These are phyloP conservation scores for Dorcoceras hygrometricum DNA, from an alignment of 257 asterid genomes.

Conservation along the genomic window DNA sequence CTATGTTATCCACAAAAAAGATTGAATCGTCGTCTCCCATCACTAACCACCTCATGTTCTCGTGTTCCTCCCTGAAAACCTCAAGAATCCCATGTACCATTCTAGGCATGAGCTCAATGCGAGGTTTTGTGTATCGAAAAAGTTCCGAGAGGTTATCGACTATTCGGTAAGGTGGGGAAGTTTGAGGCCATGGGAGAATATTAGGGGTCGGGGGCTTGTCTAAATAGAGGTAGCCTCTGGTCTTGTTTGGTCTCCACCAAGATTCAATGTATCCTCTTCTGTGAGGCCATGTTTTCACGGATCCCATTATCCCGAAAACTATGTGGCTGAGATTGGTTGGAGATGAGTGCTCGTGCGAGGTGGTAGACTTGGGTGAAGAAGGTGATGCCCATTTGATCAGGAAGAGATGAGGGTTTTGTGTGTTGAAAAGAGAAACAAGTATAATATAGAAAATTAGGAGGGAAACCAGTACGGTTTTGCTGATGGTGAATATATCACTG, in stretches of 20 bases:
- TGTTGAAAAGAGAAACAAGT: neutral
- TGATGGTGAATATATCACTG: neutral
- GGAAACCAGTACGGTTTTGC: neutral
- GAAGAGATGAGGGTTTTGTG: neutral
- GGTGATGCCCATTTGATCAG: neutral
- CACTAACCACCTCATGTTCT: slow-evolving; percentile 24
- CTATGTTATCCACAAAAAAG: slow-evolving; percentile 24
- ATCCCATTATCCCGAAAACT: neutral
- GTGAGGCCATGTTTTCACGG: neutral
- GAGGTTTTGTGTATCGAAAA: neutral
- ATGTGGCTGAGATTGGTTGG: neutral
- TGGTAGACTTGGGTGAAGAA: neutral
- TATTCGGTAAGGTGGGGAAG: neutral
- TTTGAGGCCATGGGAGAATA: neutral
- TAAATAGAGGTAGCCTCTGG: neutral
- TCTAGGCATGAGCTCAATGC: neutral
- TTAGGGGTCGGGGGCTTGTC: neutral
- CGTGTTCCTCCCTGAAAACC: neutral
- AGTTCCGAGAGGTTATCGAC: neutral
- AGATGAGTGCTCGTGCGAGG: neutral
- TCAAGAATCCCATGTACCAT: neutral
- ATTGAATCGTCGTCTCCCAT: slow-evolving; percentile 32
- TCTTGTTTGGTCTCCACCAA: slow-evolving; percentile 1
- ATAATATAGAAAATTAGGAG: neutral
- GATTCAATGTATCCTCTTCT: neutral